phyloP scores from a whole-genome alignment of 805 yeast species.

The Diddensiella santjacobensis region DNA sequence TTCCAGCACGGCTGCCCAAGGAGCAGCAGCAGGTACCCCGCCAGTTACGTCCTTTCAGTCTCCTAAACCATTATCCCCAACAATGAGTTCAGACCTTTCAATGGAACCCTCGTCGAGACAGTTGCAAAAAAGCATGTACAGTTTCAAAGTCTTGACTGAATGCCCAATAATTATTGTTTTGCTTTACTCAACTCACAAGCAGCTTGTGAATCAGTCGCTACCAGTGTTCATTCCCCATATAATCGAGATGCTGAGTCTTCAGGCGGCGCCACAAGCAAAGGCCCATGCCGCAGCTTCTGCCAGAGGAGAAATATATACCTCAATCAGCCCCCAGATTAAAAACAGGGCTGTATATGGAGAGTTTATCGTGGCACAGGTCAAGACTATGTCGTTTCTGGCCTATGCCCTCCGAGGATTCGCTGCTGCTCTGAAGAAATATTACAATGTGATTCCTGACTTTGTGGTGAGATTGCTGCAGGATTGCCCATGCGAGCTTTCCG shows the following conservation, averaged over 20 bases:
- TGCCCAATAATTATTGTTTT: slow-evolving; percentile 97
- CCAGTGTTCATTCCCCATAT: slow-evolving; percentile 79
- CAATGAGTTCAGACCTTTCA: slow-evolving; percentile 32
- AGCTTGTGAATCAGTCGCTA: slow-evolving; percentile 63
- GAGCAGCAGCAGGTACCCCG: slow-evolving; percentile 23
- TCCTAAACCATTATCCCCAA: slow-evolving; percentile 43
- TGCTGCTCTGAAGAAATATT: slow-evolving; percentile 53
- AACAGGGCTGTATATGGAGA: slow-evolving; percentile 82
- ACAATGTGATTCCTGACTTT: slow-evolving; percentile 74
- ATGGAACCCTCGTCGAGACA: slow-evolving; percentile 45
- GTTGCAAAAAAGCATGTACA: slow-evolving; percentile 63
- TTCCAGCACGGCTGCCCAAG: slow-evolving; percentile 12
- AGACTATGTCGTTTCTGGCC: slow-evolving; percentile 92
- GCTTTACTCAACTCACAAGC: slow-evolving; percentile 80
- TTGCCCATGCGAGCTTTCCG: slow-evolving; percentile 89
- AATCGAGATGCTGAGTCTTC: slow-evolving; percentile 64
- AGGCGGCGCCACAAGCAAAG: slow-evolving; percentile 75
- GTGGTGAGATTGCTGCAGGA: slow-evolving; percentile 84
- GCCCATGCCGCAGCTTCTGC: slow-evolving; percentile 53
- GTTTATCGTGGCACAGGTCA: slow-evolving; percentile 87
- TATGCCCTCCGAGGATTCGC: slow-evolving; percentile 86
- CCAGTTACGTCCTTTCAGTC: slow-evolving; percentile 32
- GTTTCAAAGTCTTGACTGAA: slow-evolving; percentile 90
- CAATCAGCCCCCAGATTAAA: slow-evolving; percentile 69
- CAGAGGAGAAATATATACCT: slow-evolving; percentile 56